Evolutionary conservation across 2,329 filamentous ascomycete species (phyloP), one percentile per base, ranked within the genome.

Genomic region (Fusarium pininemorale): DNA sequence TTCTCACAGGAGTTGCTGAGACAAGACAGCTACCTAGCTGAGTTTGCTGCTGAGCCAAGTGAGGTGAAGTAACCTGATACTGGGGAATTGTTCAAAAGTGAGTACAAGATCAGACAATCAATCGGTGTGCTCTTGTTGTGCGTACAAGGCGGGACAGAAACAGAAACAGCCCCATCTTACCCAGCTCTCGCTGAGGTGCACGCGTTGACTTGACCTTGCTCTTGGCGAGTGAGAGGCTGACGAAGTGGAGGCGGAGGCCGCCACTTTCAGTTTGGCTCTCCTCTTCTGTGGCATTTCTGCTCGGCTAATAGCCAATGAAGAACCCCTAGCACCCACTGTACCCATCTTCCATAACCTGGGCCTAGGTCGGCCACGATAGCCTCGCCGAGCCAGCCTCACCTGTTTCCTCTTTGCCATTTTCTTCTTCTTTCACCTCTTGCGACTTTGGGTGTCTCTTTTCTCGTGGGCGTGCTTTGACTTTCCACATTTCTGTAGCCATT

Each of bases 361-460:
- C 42, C 26, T 59, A 51, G 39, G 63, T 55, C 58, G 71, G 69
- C 72, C 73, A 72, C 75, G 72, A 77, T 77, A 79, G 77, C 77
- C 77, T 79, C 72, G 76, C 75, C 65, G 69, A 71, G 73, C 75
- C 75, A 77, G 78, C 78, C 77, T 79, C 77, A 75, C 76, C 76
- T 70, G 73, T 59, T 68, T 66, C 37, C 61, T 26, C 59, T 55
- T 37, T 60, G 50, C 60, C 64, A 63, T 65, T 62, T 60, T 45
- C 69, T 63, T 53, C 51, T 45, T 50, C 60, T 63, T 50, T 59
- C 59, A 62, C 50, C 58, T 60, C 47, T 54, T 47, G 56, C 67
- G 68, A 70, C 60, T 38, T 44, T 41, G 56, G 41, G 20, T 51
- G 42, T 59, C 59, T 69, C 20, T 60, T 58, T 72, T 38, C 51